Evolutionary conservation across 2,329 filamentous ascomycete genomes (phyloP), one percentile per base, ranked within the genome.

Genomic region (Fusarium sp.): DNA sequence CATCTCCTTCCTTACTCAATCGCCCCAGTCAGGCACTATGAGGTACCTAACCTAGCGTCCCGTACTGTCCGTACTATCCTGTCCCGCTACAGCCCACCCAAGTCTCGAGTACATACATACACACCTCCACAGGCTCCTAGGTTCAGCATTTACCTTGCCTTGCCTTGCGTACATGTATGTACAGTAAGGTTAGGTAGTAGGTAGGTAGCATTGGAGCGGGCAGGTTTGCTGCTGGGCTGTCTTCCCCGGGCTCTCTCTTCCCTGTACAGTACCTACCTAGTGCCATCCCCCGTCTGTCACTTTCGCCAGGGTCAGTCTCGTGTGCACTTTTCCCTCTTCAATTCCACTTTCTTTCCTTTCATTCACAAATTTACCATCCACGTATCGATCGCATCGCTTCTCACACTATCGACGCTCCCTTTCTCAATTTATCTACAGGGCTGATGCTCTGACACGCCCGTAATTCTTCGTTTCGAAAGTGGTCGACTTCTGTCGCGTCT

Each of bases 371-470:
- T 62, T 62, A 51, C 41, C 22, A 66, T 30, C 61, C 44, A 57
- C 51, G 27, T 59, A 62, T 55, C 60, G 34, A 46, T 48, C 43
- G 43, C 34, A 49, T 64, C 59, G 24, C 49, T 44, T 64, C 29
- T 44, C 16, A 38, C 34, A 27, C 18, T 38, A 27, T 48, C 38
- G 27, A 58, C 34, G 38, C 20, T 38, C 53, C 41, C 40, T 51
- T 46, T 47, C 45, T 49, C 25, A 43, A 62, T 48, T 40, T 56
- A 55, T 34, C 40, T 44, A 20, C 48, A 47, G 51, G 66, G 69
- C 67, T 60, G 45, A 62, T 70, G 65, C 65, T 64, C 69, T 72
- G 69, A 68, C 63, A 66, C 70, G 59, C 53, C 56, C 51, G 56
- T 34, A 41, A 53, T 57, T 43, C 46, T 40, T 53, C 45, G 45